Evolutionary conservation across 2,329 filamentous ascomycete genomes (phyloP).

Genomic region (Pseudogymnoascus sp.): DNA sequence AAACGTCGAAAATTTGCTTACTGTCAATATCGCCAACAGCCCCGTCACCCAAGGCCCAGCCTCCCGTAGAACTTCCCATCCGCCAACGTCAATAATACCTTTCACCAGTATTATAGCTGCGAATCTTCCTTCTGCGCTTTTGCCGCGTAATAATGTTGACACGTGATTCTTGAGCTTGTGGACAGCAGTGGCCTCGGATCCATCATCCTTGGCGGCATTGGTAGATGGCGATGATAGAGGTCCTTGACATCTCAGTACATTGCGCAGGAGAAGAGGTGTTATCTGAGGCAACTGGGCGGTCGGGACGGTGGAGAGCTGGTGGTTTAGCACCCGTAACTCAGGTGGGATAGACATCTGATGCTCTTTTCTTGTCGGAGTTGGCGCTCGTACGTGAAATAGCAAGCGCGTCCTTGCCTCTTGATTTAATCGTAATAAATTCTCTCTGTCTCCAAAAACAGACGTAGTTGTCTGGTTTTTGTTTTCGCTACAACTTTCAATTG

Average conservation of each 20-base stretch:
- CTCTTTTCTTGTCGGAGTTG: not conserved
- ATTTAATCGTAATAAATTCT: not conserved
- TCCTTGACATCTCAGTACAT: slow-evolving; percentile 49
- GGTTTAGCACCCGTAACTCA: slow-evolving; percentile 58
- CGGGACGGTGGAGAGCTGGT: slow-evolving; percentile 63
- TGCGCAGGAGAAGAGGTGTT: slow-evolving; percentile 59
- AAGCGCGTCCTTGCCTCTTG: not conserved
- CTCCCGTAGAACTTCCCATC: slow-evolving; percentile 71
- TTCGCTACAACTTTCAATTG: not conserved
- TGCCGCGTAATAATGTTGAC: slow-evolving; percentile 70
- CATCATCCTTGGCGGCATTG: slow-evolving; percentile 51
- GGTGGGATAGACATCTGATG: slow-evolving; percentile 35
- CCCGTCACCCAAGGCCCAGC: slow-evolving; percentile 69
- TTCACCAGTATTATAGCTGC: slow-evolving; percentile 73
- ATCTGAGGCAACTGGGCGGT: slow-evolving; percentile 67
- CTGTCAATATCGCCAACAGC: slow-evolving; percentile 67
- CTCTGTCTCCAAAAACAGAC: not conserved
- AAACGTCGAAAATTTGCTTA: slow-evolving; percentile 29
- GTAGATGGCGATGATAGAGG: slow-evolving; percentile 58
- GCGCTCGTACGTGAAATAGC: not conserved
- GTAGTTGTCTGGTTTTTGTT: not conserved
- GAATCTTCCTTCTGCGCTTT: slow-evolving; percentile 67
- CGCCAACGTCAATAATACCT: slow-evolving; percentile 71
- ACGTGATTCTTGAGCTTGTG: slow-evolving; percentile 78
- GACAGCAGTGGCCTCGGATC: slow-evolving; percentile 59